Evolutionary conservation across 2,329 filamentous ascomycete genomes (phyloP).

Genomic region (Gliomastix tumulicola): DNA sequence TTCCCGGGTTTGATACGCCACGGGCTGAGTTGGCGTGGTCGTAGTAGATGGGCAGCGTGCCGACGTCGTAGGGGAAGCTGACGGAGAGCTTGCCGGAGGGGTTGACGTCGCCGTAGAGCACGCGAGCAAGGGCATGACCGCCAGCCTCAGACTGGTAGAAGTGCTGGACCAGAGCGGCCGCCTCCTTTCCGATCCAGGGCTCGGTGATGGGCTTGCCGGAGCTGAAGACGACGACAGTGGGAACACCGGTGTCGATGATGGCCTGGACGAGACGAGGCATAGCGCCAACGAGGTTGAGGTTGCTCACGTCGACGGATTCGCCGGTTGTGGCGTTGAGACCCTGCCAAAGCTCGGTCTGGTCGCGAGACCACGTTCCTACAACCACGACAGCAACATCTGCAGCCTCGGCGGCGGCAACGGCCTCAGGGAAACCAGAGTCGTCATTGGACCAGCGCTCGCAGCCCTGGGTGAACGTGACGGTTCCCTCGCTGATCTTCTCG

Average conservation of each 20-base stretch:
- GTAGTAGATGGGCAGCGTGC: slow-evolving; percentile 63
- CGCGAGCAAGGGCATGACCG: slow-evolving; percentile 57
- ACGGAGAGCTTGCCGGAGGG: slow-evolving; percentile 61
- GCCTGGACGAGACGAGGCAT: slow-evolving; percentile 60
- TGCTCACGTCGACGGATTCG: slow-evolving; percentile 62
- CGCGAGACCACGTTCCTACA: slow-evolving; percentile 69
- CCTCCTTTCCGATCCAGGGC: slow-evolving; percentile 61
- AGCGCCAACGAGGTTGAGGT: slow-evolving; percentile 61
- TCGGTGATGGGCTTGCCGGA: slow-evolving; percentile 69
- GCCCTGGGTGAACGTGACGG: slow-evolving; percentile 60
- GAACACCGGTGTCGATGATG: slow-evolving; percentile 59
- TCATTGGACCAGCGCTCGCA: slow-evolving; percentile 68
- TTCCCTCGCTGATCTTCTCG: slow-evolving; percentile 49
- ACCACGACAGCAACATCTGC: slow-evolving; percentile 68
- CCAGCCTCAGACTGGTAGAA: slow-evolving; percentile 69
- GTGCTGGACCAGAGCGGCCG: slow-evolving; percentile 62
- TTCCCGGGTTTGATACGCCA: slow-evolving; percentile 42
- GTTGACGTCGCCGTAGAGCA: slow-evolving; percentile 58
- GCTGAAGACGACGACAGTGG: slow-evolving; percentile 61
- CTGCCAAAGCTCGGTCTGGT: slow-evolving; percentile 64
- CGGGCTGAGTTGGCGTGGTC: slow-evolving; percentile 65
- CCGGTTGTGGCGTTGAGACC: slow-evolving; percentile 69
- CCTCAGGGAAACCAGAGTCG: slow-evolving; percentile 59
- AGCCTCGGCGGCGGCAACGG: slow-evolving; percentile 55
- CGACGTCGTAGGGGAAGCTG: slow-evolving; percentile 60